phyloP scores from a whole-genome alignment of 129 eudicot species.

The Tanacetum coccineum region DNA sequence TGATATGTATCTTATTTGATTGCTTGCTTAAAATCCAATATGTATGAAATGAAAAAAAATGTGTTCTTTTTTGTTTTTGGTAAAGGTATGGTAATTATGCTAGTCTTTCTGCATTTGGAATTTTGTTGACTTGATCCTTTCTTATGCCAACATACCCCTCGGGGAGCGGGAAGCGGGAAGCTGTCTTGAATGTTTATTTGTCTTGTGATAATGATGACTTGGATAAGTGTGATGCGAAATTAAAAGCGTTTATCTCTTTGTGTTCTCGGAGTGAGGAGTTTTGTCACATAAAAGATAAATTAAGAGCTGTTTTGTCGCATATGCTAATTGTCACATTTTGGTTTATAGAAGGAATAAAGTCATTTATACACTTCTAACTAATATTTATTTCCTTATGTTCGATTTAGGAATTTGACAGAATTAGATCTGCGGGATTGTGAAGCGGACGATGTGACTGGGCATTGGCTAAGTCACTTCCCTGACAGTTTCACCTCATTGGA shows the following conservation, averaged over 20 bases:
- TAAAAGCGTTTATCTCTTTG: neutral
- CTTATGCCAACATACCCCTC: neutral
- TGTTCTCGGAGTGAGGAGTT: no score
- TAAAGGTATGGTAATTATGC: neutral
- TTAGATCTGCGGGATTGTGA: conserved; percentile 75
- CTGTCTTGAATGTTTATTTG: neutral
- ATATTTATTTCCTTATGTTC: neutral
- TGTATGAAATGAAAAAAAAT: neutral
- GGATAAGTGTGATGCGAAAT: neutral
- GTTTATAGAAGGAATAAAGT: neutral
- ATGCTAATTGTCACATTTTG: neutral
- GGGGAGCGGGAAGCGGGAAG: no score
- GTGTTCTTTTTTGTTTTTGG: neutral
- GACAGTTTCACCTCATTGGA: conserved; percentile 59
- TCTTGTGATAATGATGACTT: neutral
- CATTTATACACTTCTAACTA: neutral
- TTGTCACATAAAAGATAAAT: no score
- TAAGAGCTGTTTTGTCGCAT: neutral
- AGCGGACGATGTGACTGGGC: conserved; percentile 71
- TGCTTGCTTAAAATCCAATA: neutral
- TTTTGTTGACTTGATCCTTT: neutral
- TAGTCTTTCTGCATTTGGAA: neutral
- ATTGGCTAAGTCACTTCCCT: conserved; percentile 79
- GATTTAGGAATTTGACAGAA: conserved; percentile 49
- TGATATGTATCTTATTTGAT: neutral